phyloP scores from a whole-genome alignment of 805 yeast species.

The Lipomyces spencermartinsiae region DNA sequence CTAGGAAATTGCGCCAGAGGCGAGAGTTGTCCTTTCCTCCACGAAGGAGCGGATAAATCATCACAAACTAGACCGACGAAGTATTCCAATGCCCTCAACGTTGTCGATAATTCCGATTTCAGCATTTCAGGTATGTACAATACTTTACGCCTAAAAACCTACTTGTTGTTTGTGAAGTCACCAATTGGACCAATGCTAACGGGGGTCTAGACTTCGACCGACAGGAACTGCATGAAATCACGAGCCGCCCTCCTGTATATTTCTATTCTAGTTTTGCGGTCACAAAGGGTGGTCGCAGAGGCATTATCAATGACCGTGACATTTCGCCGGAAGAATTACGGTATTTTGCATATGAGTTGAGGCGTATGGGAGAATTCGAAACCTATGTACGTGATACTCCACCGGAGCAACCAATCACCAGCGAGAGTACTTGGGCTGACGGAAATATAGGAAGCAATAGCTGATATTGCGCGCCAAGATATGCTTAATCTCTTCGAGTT shows the following conservation, averaged over 20 bases:
- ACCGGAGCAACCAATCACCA: neutral
- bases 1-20: conserved; percentile 13
- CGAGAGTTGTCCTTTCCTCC: conserved; percentile 10
- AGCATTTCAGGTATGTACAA: neutral
- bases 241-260: conserved; percentile 21
- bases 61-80: neutral
- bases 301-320: conserved; percentile 25
- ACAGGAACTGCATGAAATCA: neutral
- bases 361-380: conserved; percentile 2
- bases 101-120: neutral
- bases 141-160: neutral
- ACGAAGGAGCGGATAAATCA: neutral
- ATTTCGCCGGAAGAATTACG: conserved; percentile 31
- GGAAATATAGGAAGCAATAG: conserved; percentile 8
- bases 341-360: conserved; percentile 15
- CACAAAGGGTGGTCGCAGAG: conserved; percentile 8
- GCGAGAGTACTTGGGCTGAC: neutral
- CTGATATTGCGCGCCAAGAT: conserved; percentile 10
- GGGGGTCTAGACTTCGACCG: neutral
- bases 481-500: conserved; percentile 18
- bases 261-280: conserved; percentile 16
- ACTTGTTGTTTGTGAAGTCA: neutral
- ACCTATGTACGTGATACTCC: conserved; percentile 16
- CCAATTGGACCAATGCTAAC: conserved; percentile 4
- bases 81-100: neutral